phyloP scores from a whole-genome alignment of 805 yeast genomes.

The Saccharomycopsis sp. region DNA sequence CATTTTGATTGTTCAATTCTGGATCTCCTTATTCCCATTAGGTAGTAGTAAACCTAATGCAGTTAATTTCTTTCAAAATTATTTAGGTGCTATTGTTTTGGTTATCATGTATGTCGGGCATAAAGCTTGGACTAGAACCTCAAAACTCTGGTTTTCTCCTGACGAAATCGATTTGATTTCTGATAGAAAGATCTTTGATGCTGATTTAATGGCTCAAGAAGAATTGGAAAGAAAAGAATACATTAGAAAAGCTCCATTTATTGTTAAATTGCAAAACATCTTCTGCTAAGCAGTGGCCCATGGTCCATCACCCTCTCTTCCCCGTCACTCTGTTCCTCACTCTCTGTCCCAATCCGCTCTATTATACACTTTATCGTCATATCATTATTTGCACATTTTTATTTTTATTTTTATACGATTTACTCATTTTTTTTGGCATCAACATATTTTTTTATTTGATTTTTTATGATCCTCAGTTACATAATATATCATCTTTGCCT shows the following conservation, averaged over 20 bases:
- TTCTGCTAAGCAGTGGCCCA: slow-evolving; percentile 13
- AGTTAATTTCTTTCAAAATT: slow-evolving; percentile 42
- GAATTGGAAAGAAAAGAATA: slow-evolving; percentile 47
- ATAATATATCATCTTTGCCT: too few relatives aligned
- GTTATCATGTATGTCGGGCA: slow-evolving; percentile 38
- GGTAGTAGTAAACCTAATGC: slow-evolving; percentile 37
- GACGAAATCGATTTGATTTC: slow-evolving; percentile 39
- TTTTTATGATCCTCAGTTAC: not conserved
- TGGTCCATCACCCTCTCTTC: too few relatives aligned
- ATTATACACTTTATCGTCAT: not conserved
- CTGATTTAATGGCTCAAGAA: slow-evolving; percentile 19
- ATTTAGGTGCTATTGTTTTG: slow-evolving; percentile 42
- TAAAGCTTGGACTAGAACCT: slow-evolving; percentile 40
- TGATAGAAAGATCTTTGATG: slow-evolving; percentile 39
- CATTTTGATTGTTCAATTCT: slow-evolving; percentile 53
- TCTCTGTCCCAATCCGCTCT: not conserved
- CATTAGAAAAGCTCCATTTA: slow-evolving; percentile 23
- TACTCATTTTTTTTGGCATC: not conserved
- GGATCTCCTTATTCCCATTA: slow-evolving; percentile 59
- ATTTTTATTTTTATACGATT: too few relatives aligned
- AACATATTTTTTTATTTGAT: not conserved
- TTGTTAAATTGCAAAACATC: slow-evolving; percentile 13
- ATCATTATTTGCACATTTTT: not conserved
- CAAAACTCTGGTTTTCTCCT: slow-evolving; percentile 30
- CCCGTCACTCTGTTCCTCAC: not conserved